These are phyloP conservation scores for Salix exigua DNA, from an alignment of 345 rosid genomes.

Conservation along the genomic window DNA sequence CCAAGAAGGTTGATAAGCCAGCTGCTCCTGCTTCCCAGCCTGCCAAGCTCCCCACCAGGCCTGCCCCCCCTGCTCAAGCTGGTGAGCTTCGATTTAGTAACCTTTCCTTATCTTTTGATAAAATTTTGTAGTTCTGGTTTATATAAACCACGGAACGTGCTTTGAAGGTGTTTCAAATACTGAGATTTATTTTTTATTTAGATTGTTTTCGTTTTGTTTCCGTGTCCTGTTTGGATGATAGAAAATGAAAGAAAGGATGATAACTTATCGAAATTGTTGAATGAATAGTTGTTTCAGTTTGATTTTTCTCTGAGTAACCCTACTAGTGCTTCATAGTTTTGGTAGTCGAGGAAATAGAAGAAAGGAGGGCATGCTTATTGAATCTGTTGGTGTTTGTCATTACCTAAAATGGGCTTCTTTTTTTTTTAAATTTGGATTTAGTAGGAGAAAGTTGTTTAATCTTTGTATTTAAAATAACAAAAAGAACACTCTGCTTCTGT, in stretches of 20 bases:
- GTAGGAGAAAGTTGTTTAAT: background rate
- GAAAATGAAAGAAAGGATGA: background rate
- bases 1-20: slow-evolving; percentile 6
- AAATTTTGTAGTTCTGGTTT: background rate
- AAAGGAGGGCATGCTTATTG: background rate
- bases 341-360: background rate
- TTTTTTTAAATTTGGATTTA: too few relatives aligned
- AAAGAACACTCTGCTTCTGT: too few relatives aligned
- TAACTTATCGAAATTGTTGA: background rate
- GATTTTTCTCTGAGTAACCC: background rate
- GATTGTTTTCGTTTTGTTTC: background rate
- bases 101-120: background rate
- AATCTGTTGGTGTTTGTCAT: background rate
- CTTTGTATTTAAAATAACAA: background rate
- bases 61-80: slow-evolving; percentile 74
- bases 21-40: slow-evolving; percentile 37
- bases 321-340: background rate
- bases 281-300: background rate
- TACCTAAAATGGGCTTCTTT: background rate
- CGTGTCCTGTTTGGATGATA: background rate
- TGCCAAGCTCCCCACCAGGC: slow-evolving; percentile 78
- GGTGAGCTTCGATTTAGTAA: slow-evolving; percentile 33
- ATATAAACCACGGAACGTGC: background rate
- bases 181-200: background rate
- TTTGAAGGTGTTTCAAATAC: background rate